Evolutionary conservation across 371 early-diverging fungal genomes (phyloP), one percentile per base, ranked within the genome.

Genomic region (Haplosporangium sp.): DNA sequence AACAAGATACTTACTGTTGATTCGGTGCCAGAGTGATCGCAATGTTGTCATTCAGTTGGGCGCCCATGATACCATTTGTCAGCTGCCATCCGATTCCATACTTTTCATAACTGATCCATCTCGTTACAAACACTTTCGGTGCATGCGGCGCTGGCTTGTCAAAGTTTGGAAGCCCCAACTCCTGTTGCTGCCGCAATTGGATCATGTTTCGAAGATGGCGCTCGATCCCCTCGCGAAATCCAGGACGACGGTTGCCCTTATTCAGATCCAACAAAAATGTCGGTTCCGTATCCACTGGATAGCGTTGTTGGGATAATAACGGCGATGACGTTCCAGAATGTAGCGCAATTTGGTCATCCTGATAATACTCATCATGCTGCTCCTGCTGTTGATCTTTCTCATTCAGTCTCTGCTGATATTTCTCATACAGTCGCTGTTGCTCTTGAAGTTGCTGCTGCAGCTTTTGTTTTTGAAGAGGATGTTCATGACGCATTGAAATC

Each of bases 31-130:
- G 21, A 16, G 48, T 48, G 12, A 69, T 47, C 7, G 63, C 66
- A 12, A 45, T 61, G 12, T 56, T 64, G 46, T 77, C 79, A 14
- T 77, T 77, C 52, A 21, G 67, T 9, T 64, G 40, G 11, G 72
- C 79, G 2, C 79, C 79, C 51, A 68, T 56, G 23, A 77, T 69
- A 2, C 79, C 73, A 38, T 77, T 77, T n/a, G 68, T 41, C 45
- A 77, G 18, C 41, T 68, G 61, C 64, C 67, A 77, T 20, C 79
- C 79, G 37, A 64, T 50, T 29, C 79, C 79, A 50, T 77, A 77
- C 7, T 65, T 61, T 14, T 56, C 47, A 29, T 77, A 77, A 36
- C 68, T 57, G 51, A 71, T 64, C 79, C 79, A 77, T 5, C 79
- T 67, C 6, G 65, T 55, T 23, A 77, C 48, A 51, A 76, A 76